Conservation (phyloP, 371 early-diverging fungal species). For the Mucor lusitanicus region DNA sequence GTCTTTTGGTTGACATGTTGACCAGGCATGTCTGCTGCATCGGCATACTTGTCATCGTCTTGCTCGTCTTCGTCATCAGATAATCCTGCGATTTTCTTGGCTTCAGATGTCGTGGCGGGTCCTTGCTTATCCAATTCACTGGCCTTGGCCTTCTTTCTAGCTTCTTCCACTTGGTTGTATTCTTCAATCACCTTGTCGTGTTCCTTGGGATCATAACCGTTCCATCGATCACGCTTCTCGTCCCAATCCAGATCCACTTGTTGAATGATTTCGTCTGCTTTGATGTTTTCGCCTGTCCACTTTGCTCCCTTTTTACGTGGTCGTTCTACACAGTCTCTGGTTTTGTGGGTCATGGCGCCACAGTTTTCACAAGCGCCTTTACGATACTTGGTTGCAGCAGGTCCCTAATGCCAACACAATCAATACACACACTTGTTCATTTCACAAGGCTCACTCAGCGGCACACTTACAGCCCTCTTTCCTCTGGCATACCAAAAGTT, state of each 20-base stretch:
- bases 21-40: slow-evolving; percentile 86
- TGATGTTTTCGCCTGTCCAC: slow-evolving; percentile 84
- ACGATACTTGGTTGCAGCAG: slow-evolving; percentile 87
- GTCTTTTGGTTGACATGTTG: slow-evolving; percentile 91
- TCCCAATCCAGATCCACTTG: slow-evolving; percentile 87
- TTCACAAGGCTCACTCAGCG: neutral
- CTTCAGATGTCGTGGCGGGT: slow-evolving; percentile 54
- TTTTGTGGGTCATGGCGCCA: slow-evolving; percentile 94
- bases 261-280: slow-evolving; percentile 84
- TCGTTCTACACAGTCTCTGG: slow-evolving; percentile 92
- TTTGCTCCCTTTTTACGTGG: slow-evolving; percentile 90
- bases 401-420: slow-evolving; percentile 44
- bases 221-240: slow-evolving; percentile 97
- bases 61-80: slow-evolving; percentile 74
- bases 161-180: slow-evolving; percentile 91
- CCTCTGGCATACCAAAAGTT: slow-evolving; percentile 87
- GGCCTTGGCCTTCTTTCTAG: slow-evolving; percentile 80
- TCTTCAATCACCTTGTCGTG: slow-evolving; percentile 82
- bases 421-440: neutral
- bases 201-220: slow-evolving; percentile 91
- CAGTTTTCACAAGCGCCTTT: slow-evolving; percentile 97
- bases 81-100: slow-evolving; percentile 55
- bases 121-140: slow-evolving; percentile 73
- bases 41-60: slow-evolving; percentile 94
- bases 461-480: slow-evolving; percentile 59